Evolutionary conservation across 371 early-diverging fungal species (phyloP).

Genomic region (Mucor ambiguus): DNA sequence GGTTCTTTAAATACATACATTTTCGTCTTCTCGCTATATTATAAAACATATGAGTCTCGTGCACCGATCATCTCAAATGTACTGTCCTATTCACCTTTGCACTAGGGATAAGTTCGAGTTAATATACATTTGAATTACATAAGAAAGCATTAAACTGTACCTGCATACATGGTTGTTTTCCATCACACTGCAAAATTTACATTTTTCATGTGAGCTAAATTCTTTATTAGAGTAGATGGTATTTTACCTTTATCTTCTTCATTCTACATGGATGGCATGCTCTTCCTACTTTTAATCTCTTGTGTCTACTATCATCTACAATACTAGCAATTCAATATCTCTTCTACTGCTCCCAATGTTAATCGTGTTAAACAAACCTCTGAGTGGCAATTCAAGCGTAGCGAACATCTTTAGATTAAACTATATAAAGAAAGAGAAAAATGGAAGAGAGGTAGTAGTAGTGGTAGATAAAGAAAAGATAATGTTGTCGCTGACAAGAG

Average conservation of each 20-base stretch:
- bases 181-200: slow-evolving; percentile 41
- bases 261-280: slow-evolving; percentile 54
- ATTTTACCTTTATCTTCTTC: slow-evolving; percentile 54
- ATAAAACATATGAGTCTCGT: background rate
- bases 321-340: background rate
- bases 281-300: slow-evolving; percentile 48
- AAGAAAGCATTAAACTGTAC: slow-evolving; percentile 25
- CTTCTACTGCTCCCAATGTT: background rate
- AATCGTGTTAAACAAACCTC: slow-evolving; percentile 29
- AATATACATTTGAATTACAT: background rate
- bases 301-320: slow-evolving; percentile 51
- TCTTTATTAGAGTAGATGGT: too few relatives aligned
- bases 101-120: slow-evolving; percentile 24
- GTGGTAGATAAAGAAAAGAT: background rate
- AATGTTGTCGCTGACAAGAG: background rate
- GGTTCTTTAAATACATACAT: slow-evolving; percentile 50
- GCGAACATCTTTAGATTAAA: slow-evolving; percentile 37
- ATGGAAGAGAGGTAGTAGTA: background rate
- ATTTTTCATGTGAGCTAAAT: background rate
- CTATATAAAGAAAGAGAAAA: background rate
- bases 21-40: slow-evolving; percentile 45
- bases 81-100: slow-evolving; percentile 43
- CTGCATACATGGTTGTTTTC: slow-evolving; percentile 59
- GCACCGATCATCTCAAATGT: background rate
- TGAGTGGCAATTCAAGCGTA: slow-evolving; percentile 45